phyloP scores from a whole-genome alignment of 1,284 basidiomycete species.

The Austroboletus niveus region DNA sequence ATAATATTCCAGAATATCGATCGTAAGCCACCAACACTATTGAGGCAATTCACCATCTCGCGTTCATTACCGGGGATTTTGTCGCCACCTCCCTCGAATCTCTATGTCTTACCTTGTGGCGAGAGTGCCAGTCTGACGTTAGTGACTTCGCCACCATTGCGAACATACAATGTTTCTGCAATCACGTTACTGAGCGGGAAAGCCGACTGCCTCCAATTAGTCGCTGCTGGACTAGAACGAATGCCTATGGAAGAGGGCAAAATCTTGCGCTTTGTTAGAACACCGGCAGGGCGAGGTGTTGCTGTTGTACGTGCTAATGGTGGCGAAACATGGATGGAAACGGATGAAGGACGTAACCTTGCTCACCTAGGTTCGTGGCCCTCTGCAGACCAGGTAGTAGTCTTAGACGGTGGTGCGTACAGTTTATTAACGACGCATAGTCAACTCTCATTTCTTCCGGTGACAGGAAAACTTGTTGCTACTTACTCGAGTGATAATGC shows the following conservation, averaged over 20 bases:
- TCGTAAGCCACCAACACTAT: slow-evolving; percentile 81
- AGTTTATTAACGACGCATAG: slow-evolving; percentile 9
- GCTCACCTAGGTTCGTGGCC: slow-evolving; percentile 47
- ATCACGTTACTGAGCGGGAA: slow-evolving; percentile 61
- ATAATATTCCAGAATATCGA: slow-evolving; percentile 69
- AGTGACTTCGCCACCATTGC: slow-evolving; percentile 58
- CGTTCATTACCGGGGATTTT: slow-evolving; percentile 54
- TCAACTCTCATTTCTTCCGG: slow-evolving; percentile 3
- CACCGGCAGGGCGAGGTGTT: slow-evolving; percentile 72
- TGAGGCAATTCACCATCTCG: slow-evolving; percentile 73
- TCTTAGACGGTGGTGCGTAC: slow-evolving; percentile 57
- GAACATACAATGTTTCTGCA: slow-evolving; percentile 54
- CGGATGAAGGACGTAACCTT: slow-evolving; percentile 44
- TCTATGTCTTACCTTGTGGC: slow-evolving; percentile 54
- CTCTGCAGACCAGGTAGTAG: slow-evolving; percentile 59
- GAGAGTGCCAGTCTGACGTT: slow-evolving; percentile 49
- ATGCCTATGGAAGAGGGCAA: slow-evolving; percentile 47
- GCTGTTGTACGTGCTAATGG: slow-evolving; percentile 57
- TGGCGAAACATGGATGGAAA: slow-evolving; percentile 63
- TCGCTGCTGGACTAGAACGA: slow-evolving; percentile 38
- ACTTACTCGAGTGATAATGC: slow-evolving; percentile 40
- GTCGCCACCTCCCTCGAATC: slow-evolving; percentile 43
- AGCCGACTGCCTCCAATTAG: slow-evolving; percentile 46
- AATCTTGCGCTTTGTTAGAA: slow-evolving; percentile 65
- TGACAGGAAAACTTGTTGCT: slow-evolving; percentile 33